phyloP scores from a whole-genome alignment of 768 basidiomycete genomes.

The Pulveroboletus sp. region DNA sequence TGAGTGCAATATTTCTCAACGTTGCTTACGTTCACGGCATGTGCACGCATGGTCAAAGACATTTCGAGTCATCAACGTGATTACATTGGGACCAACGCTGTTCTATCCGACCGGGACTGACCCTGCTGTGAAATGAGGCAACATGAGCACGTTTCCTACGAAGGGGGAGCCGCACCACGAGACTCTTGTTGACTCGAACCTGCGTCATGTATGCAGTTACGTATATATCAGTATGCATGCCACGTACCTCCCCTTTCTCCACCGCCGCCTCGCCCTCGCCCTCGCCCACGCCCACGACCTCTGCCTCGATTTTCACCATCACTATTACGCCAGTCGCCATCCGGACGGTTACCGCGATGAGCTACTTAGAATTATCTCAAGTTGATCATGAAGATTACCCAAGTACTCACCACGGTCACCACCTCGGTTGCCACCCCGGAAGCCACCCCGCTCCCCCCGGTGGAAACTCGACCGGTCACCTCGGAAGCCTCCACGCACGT shows the following conservation, averaged over 20 bases:
- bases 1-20: background rate
- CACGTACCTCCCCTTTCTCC: conserved; percentile 39
- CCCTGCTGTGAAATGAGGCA: background rate
- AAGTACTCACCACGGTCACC: conserved; percentile 21
- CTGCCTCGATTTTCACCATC: conserved; percentile 39
- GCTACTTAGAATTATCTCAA: conserved; percentile 7
- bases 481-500: conserved; percentile 38
- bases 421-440: conserved; percentile 33
- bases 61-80: background rate
- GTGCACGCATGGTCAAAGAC: background rate
- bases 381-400: background rate
- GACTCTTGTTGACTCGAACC: conserved; percentile 21
- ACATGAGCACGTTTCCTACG: conserved; percentile 6
- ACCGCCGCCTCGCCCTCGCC: conserved; percentile 34
- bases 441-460: conserved; percentile 35
- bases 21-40: background rate
- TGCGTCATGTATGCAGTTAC: conserved; percentile 4
- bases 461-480: conserved; percentile 33
- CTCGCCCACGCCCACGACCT: conserved; percentile 42
- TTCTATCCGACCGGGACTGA: background rate
- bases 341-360: conserved; percentile 19
- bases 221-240: background rate
- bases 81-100: background rate
- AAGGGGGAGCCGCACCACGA: conserved; percentile 15
- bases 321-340: conserved; percentile 47